Base-by-base conservation (phyloP, 2,329 filamentous ascomycete species). In the Hypocrella siamensis region DNA sequence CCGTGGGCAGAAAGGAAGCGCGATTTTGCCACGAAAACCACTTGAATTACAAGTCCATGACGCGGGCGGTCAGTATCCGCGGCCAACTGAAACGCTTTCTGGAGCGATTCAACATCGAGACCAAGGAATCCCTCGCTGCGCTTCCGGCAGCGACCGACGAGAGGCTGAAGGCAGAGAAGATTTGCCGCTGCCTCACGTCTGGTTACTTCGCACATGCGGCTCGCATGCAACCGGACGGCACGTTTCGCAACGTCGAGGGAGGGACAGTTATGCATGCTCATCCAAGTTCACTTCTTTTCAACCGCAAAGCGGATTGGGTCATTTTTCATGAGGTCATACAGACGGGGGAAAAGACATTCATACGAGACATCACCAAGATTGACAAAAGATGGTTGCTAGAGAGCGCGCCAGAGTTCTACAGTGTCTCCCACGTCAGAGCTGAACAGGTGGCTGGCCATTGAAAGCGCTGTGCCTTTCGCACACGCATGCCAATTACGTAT, bases 131-230 rank as follows among this genome's bases (percentile, higher is more conserved):
- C 3, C 57, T 71, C n/a, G 55, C 59, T 6, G 40, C 48, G 38
- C 16, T 18, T 29, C 39, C 54, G 36, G 33, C 41, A 3, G 43
- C 48, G 17, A 45, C 49, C 5, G 52, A 54, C 17, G 39, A 44
- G 26, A 35, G 31, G 7, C 44, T 42, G 28, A 52, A 75, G 41
- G 68, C 74, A 2, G 82, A 93, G 45, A 67, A 79, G 40, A 88
- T 96, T 38, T 67, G 79, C 34, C 69, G 83, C 31, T 94, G 88
- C 54, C 66, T 98, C 17, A 85, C 88, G 3, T 72, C 79, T 3
- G 90, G 88, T 0, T 96, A 84, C 56, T 98, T 96, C 56, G 79
- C 85, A 1, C 84, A 96, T 51, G 86, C 84, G 4, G 90, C 90
- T 28, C 75, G 77, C 48, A 94, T 96, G 86, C 83, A 92, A 53